Evolutionary conservation across 345 rosid species (phyloP).

Genomic region (Citrus trifoliata): DNA sequence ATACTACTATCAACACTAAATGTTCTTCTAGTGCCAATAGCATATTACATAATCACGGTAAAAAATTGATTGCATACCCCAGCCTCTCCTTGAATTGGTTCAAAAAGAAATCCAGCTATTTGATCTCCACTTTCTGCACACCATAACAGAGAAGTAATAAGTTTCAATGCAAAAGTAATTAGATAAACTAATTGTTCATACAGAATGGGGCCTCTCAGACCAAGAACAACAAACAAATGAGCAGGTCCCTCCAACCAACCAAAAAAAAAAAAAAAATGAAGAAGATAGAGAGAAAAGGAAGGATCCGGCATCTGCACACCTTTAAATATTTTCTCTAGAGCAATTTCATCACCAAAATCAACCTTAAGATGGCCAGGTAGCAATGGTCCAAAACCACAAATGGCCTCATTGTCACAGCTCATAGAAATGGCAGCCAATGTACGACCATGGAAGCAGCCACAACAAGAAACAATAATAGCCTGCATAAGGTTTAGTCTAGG

Average conservation of each 20-base stretch:
- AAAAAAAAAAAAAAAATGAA: neutral
- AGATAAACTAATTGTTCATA: conserved; percentile 1
- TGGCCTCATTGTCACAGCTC: conserved; percentile 99
- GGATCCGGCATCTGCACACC: conserved; percentile 34
- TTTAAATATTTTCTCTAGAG: conserved; percentile 72
- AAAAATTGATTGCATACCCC: conserved; percentile 51
- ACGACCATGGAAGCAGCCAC: conserved; percentile 99
- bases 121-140: conserved; percentile 65
- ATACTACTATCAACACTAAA: neutral
- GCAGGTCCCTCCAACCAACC: no score
- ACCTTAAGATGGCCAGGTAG: conserved; percentile 90
- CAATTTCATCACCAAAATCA: conserved; percentile 77
- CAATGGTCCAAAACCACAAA: conserved; percentile 90
- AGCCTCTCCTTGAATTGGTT: conserved; percentile 99
- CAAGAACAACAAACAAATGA: neutral
- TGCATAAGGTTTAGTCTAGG: conserved; percentile 26
- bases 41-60: neutral
- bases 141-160: conserved; percentile 11
- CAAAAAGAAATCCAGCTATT: conserved; percentile 92
- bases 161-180: neutral
- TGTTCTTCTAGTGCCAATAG: neutral
- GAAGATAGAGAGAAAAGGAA: neutral
- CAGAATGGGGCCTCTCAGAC: neutral
- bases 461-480: conserved; percentile 91
- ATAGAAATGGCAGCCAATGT: conserved; percentile 89